Evolutionary conservation across 2,329 filamentous ascomycete species (phyloP).

Genomic region (Aureobasidium sp.): DNA sequence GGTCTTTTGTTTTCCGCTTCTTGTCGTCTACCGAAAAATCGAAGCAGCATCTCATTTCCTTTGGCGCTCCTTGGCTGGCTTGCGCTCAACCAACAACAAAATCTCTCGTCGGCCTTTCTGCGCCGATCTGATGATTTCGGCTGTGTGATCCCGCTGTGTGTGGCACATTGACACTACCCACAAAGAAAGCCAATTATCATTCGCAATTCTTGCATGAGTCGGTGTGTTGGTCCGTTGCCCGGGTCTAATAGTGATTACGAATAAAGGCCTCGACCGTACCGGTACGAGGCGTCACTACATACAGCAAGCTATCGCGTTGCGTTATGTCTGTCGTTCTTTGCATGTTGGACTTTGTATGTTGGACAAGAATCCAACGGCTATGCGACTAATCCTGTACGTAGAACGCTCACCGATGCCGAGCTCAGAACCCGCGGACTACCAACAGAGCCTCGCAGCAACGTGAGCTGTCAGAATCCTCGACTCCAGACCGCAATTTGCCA

Average conservation of each 20-base stretch:
- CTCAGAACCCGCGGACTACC: not conserved
- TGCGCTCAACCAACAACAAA: slow-evolving; percentile 5
- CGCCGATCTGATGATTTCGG: slow-evolving; percentile 7
- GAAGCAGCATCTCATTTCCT: slow-evolving; percentile 5
- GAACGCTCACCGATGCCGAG: slow-evolving; percentile 3
- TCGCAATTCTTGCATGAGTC: slow-evolving; percentile 1
- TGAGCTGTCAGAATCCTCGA: not conserved
- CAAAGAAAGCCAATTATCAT: not conserved
- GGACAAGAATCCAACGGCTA: not conserved
- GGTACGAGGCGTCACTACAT: not conserved
- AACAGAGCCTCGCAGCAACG: slow-evolving; percentile 7
- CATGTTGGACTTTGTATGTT: not conserved
- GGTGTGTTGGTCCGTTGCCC: not conserved
- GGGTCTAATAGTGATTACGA: not conserved
- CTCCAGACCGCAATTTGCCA: slow-evolving; percentile 1
- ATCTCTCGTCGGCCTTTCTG: slow-evolving; percentile 6
- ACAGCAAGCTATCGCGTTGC: not conserved
- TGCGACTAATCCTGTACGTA: slow-evolving; percentile 5
- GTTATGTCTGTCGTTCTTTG: not conserved
- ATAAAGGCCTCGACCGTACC: slow-evolving; percentile 1
- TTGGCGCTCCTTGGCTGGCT: slow-evolving; percentile 11
- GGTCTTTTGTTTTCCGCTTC: not conserved
- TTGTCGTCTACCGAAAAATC: not conserved
- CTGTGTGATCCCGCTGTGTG: not conserved
- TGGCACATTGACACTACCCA: not conserved